Conservation (phyloP, 2,329 filamentous ascomycete genomes). For the Ophiostoma australiae region DNA sequence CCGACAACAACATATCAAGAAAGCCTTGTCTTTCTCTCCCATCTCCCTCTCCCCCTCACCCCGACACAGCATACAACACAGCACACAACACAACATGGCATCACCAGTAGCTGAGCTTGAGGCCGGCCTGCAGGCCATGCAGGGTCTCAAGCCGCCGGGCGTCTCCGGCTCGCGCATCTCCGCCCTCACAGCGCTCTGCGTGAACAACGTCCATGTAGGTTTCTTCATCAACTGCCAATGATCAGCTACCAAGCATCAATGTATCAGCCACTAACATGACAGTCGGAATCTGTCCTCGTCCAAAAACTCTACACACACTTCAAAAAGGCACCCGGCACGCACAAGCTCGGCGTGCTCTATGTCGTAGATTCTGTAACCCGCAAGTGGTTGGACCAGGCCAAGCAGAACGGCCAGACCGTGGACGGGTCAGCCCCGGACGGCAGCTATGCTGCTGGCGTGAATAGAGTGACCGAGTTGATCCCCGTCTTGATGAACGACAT, state of each 20-base stretch:
- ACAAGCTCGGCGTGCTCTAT: slow-evolving; percentile 98
- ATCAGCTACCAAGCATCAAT: neutral
- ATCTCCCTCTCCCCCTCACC: neutral
- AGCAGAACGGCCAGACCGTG: slow-evolving; percentile 74
- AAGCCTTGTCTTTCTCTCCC: neutral
- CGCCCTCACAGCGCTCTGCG: slow-evolving; percentile 80
- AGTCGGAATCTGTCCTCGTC: slow-evolving; percentile 93
- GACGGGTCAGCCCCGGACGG: slow-evolving; percentile 79
- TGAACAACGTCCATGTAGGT: slow-evolving; percentile 81
- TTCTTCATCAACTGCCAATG: neutral
- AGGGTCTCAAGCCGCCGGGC: slow-evolving; percentile 83
- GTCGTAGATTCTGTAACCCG: slow-evolving; percentile 99
- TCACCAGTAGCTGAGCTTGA: slow-evolving; percentile 89
- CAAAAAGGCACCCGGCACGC: slow-evolving; percentile 87
- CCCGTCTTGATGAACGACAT: slow-evolving; percentile 95
- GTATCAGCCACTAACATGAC: slow-evolving; percentile 7
- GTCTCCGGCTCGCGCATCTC: slow-evolving; percentile 90
- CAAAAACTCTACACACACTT: slow-evolving; percentile 97
- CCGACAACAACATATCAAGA: neutral
- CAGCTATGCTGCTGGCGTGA: slow-evolving; percentile 89
- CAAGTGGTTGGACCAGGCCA: slow-evolving; percentile 96
- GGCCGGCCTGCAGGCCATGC: slow-evolving; percentile 84
- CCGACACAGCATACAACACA: neutral
- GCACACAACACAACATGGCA: slow-evolving; percentile 50
- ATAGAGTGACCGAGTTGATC: slow-evolving; percentile 93